Conservation (phyloP, 805 yeast genomes). For the Ascoidea asiatica region DNA sequence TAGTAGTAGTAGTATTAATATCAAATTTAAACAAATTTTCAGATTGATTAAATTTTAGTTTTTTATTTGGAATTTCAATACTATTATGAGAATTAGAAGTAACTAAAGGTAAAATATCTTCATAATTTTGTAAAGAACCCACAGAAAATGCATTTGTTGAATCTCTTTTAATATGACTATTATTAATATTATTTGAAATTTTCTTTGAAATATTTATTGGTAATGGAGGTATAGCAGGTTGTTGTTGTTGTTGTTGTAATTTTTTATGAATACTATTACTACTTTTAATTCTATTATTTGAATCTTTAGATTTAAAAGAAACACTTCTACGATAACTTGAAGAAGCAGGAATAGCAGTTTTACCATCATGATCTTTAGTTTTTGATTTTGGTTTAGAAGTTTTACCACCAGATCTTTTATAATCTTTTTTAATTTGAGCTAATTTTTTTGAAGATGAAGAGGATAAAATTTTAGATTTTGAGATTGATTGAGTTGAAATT, state of each 20-base stretch:
- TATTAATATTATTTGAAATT: neutral
- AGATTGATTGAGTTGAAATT: slow-evolving; percentile 5
- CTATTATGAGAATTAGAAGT: slow-evolving; percentile 1
- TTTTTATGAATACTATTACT: slow-evolving; percentile 11
- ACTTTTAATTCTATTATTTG: slow-evolving; percentile 7
- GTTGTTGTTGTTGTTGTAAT: slow-evolving; percentile 12
- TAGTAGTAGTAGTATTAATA: too few relatives aligned
- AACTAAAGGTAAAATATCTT: slow-evolving; percentile 2
- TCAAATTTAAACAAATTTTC: too few relatives aligned
- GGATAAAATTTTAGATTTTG: slow-evolving; percentile 3
- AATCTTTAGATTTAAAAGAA: slow-evolving; percentile 14
- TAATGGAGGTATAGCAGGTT: neutral
- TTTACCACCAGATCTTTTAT: neutral
- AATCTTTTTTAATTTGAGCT: neutral
- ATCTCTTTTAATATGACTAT: slow-evolving; percentile 4
- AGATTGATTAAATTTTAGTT: slow-evolving; percentile 4
- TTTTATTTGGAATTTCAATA: slow-evolving; percentile 9
- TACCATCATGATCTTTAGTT: slow-evolving; percentile 15
- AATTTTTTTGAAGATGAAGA: slow-evolving; percentile 9
- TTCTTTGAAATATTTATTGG: neutral
- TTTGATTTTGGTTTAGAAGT: slow-evolving; percentile 4
- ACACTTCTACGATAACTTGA: slow-evolving; percentile 19
- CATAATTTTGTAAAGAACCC: slow-evolving; percentile 7
- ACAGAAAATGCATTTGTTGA: slow-evolving; percentile 7
- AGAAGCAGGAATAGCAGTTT: slow-evolving; percentile 18